A percentile compares a stretch with the other conserved stretches of the same genome.
These are phyloP conservation scores for Dipodascopsis tothii DNA, from an alignment of 805 yeast species.

Conservation along the genomic window DNA sequence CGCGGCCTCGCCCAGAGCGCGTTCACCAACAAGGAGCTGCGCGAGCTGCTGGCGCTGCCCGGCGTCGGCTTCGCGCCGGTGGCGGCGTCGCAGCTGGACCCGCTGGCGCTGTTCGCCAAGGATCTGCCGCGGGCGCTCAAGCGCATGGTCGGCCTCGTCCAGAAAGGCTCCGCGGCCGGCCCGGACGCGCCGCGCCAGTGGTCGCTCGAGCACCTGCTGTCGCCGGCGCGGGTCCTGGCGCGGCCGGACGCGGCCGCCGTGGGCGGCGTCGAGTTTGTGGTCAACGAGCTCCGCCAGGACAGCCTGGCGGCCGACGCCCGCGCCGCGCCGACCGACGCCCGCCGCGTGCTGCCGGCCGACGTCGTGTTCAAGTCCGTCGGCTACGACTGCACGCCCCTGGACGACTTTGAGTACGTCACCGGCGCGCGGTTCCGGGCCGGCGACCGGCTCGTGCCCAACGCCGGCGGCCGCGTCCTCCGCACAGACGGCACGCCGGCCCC, in stretches of 20 bases:
- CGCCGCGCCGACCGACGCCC: slow-evolving; percentile 35
- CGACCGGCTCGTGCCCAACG: slow-evolving; percentile 30
- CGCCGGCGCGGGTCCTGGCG: slow-evolving; percentile 49
- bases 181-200: slow-evolving; percentile 38
- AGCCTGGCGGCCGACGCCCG: slow-evolving; percentile 29
- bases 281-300: slow-evolving; percentile 35
- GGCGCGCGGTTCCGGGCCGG: slow-evolving; percentile 33
- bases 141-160: slow-evolving; percentile 56
- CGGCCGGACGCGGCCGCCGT: slow-evolving; percentile 34
- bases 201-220: slow-evolving; percentile 60
- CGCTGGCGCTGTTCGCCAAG: slow-evolving; percentile 29
- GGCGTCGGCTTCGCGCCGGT: slow-evolving; percentile 45
- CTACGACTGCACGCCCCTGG: slow-evolving; percentile 59
- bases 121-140: slow-evolving; percentile 48
- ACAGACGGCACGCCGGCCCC: slow-evolving; percentile 15
- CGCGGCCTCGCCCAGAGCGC: slow-evolving; percentile 81
- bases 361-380: slow-evolving; percentile 77
- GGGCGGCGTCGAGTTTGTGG: slow-evolving; percentile 42
- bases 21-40: slow-evolving; percentile 83
- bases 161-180: slow-evolving; percentile 41
- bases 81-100: slow-evolving; percentile 34
- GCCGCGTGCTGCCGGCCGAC: slow-evolving; percentile 40
- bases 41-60: slow-evolving; percentile 67
- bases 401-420: slow-evolving; percentile 44
- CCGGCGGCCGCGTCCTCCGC: slow-evolving; percentile 5